Evolutionary conservation across 2,329 filamentous ascomycete genomes (phyloP).

Genomic region (Drechmeria coniospora): DNA sequence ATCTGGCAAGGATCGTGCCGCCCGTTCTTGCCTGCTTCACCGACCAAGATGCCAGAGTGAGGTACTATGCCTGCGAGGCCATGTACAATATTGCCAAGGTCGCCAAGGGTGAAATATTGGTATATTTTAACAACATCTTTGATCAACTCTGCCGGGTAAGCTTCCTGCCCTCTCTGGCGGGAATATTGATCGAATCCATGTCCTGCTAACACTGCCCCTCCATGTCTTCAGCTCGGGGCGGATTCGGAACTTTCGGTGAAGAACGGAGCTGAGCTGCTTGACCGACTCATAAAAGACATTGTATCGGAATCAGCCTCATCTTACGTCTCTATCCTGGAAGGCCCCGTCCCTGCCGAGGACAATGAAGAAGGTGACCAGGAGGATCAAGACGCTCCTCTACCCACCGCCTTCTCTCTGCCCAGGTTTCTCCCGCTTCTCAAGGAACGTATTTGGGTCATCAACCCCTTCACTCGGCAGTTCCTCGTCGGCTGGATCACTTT

Average conservation of each 20-base stretch:
- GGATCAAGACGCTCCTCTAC: constrained; percentile 34
- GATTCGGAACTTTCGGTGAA: constrained; percentile 96
- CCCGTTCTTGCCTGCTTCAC: constrained; percentile 95
- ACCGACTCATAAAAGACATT: constrained; percentile 90
- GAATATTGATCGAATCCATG: neutral
- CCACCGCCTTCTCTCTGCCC: constrained; percentile 81
- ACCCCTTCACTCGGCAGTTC: constrained; percentile 88
- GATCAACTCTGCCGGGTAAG: constrained; percentile 87
- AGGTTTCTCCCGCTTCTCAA: constrained; percentile 87
- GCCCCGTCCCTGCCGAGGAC: constrained; percentile 26
- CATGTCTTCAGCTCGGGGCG: constrained; percentile 56
- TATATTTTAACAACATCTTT: constrained; percentile 98
- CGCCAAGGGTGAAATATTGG: constrained; percentile 88
- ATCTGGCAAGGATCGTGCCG: constrained; percentile 85
- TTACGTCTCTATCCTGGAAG: constrained; percentile 78
- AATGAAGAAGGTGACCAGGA: constrained; percentile 31
- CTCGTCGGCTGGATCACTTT: constrained; percentile 92
- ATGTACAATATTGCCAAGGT: constrained; percentile 99
- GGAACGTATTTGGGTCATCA: constrained; percentile 86
- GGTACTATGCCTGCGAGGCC: constrained; percentile 97
- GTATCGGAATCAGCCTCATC: constrained; percentile 89
- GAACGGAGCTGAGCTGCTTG: constrained; percentile 88
- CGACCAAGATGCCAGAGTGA: constrained; percentile 90
- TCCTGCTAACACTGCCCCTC: constrained; percentile 1
- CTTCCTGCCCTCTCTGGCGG: constrained; percentile 1